Conservation (phyloP, 768 basidiomycete species). For the Mycena galopus region DNA sequence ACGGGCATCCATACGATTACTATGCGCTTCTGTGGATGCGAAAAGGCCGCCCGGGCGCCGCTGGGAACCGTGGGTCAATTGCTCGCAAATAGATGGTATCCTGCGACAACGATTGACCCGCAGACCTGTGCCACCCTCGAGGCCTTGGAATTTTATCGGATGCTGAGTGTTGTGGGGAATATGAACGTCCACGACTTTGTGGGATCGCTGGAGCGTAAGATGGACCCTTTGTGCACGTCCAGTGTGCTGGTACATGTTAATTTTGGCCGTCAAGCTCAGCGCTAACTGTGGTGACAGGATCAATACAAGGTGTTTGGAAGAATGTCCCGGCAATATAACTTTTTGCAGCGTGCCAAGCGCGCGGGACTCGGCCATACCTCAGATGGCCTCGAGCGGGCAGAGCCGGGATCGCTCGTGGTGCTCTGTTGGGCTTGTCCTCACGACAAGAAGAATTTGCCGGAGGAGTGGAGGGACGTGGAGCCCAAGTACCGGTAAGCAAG, state of each 20-base stretch:
- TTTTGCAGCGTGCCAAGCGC: background rate
- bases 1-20: slow-evolving; percentile 9
- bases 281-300: background rate
- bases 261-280: no score
- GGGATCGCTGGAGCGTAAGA: background rate
- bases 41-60: background rate
- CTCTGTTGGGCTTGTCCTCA: slow-evolving; percentile 41
- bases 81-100: slow-evolving; percentile 8
- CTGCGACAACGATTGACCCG: slow-evolving; percentile 7
- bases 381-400: slow-evolving; percentile 10
- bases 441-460: slow-evolving; percentile 36
- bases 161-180: slow-evolving; percentile 25
- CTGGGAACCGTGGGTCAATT: background rate
- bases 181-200: slow-evolving; percentile 30
- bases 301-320: background rate
- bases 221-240: background rate
- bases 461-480: slow-evolving; percentile 26
- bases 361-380: slow-evolving; percentile 12
- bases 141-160: slow-evolving; percentile 18
- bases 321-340: background rate
- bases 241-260: no score
- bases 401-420: slow-evolving; percentile 23
- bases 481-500: background rate
- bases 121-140: slow-evolving; percentile 25
- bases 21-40: slow-evolving; percentile 14